Base-by-base conservation (phyloP, 208 protist species). In the Trypanosoma lewisi region DNA sequence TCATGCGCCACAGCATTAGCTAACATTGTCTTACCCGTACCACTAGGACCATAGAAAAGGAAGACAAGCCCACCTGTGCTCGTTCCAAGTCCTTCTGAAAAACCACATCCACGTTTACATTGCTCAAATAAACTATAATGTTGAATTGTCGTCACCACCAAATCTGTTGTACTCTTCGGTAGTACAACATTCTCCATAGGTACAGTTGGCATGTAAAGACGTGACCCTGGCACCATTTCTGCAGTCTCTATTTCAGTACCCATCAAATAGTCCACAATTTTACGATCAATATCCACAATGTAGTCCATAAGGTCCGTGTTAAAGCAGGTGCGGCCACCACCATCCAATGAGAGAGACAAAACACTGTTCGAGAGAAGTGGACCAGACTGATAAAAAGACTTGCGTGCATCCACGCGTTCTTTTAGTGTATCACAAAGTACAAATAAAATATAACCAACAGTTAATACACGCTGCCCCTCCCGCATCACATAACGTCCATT, bases 21-120 rank as follows among this genome's bases (percentile, higher is more conserved):
- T 19, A 96, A 76, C 91, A 97, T 97, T 37, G 94, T 97, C 70
- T 97, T 97, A 14, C 94, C 94, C 1, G 91, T 97, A 16, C 92
- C 94, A 63, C 81, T 92, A 11, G 88, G 88, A 2, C 94, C 94
- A 64, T 94, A 92, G 67, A 97, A 97, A 21, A 97, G 79, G 53
- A 97, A 82, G 16, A 95, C 88, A 27, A 97, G 73, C 6, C 91
- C 89, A 14, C 75, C 75, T 33, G 39, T 70, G 48, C 72, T 75
- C 16, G 39, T 68, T 12, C 90, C 90, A 11, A 96, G 61, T 36
- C 80, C 78, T 9, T 85, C 83, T 16, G 78, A 85, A 63, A 96
- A 94, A 33, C 87, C 90, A 70, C 89, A 89, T 37, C 47, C 44
- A 47, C 74, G 78, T 61, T 89, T 88, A 64, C 81, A 92, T 39